Evolutionary conservation across 257 asterid genomes (phyloP).

Genomic region (Ophiorrhiza pumila): DNA sequence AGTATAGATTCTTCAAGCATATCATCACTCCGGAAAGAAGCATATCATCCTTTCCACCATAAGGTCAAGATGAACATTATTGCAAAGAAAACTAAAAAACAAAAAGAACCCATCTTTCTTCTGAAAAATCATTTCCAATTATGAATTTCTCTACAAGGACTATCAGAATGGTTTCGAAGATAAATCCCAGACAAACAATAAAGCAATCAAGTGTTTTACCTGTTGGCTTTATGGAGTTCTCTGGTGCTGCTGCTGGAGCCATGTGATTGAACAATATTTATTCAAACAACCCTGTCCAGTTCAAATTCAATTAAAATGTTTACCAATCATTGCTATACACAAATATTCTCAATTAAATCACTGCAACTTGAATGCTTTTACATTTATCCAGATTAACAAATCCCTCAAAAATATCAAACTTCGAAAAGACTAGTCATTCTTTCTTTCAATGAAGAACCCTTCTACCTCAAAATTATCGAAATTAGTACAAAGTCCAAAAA

Average conservation of each 20-base stretch:
- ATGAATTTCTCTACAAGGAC: not conserved
- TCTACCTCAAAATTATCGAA: not conserved
- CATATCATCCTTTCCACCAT: not conserved
- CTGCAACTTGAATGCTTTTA: not conserved
- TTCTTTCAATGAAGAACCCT: not conserved
- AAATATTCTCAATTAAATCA: not conserved
- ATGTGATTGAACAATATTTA: constrained; percentile 5
- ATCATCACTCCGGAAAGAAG: not conserved
- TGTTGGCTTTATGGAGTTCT: constrained; percentile 26
- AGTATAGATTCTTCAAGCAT: not conserved
- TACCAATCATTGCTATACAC: not conserved
- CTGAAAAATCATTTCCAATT: not conserved
- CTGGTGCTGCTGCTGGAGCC: constrained; percentile 30
- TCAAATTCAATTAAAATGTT: not conserved
- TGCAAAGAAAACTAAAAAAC: not conserved
- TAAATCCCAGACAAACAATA: not conserved
- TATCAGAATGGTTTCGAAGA: not conserved
- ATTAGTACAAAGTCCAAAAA: not conserved
- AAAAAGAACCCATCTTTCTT: not conserved
- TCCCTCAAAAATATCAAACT: not conserved
- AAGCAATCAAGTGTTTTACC: constrained; percentile 8
- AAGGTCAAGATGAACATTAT: not conserved
- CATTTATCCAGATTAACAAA: not conserved
- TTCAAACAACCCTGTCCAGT: constrained; percentile 16
- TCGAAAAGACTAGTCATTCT: not conserved